These are phyloP conservation scores for Ogataea zsoltii DNA, from an alignment of 805 yeast species.

Conservation along the genomic window DNA sequence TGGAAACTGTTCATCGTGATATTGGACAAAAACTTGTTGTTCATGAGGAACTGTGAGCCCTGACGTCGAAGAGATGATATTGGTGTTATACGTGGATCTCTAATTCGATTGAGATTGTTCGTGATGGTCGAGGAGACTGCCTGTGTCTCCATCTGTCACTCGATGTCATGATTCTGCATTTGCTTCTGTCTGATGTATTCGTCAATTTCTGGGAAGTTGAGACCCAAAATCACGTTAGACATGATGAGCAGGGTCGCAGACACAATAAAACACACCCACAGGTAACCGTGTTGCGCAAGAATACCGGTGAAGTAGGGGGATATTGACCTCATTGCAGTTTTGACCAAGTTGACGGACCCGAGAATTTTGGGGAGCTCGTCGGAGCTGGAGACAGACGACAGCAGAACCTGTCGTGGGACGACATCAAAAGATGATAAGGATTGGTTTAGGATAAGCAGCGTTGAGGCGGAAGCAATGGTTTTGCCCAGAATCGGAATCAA, in stretches of 20 bases:
- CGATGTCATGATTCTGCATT: slow-evolving; percentile 13
- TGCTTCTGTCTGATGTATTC: slow-evolving; percentile 22
- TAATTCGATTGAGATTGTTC: too few species aligned
- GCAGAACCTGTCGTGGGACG: slow-evolving; percentile 81
- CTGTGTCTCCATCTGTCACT: not conserved
- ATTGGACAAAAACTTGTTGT: slow-evolving; percentile 29
- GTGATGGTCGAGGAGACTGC: not conserved
- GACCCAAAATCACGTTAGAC: slow-evolving; percentile 47
- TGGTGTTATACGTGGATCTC: too few species aligned
- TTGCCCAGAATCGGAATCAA: slow-evolving; percentile 48
- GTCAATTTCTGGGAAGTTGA: slow-evolving; percentile 44
- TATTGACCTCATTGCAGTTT: slow-evolving; percentile 78
- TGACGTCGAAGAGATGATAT: too few species aligned
- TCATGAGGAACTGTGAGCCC: slow-evolving; percentile 23
- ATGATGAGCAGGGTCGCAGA: slow-evolving; percentile 51
- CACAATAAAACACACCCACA: slow-evolving; percentile 54
- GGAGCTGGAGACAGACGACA: slow-evolving; percentile 64
- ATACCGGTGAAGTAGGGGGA: slow-evolving; percentile 83
- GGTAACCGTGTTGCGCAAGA: slow-evolving; percentile 51
- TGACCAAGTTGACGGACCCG: slow-evolving; percentile 85
- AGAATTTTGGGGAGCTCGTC: slow-evolving; percentile 71
- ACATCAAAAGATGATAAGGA: slow-evolving; percentile 83
- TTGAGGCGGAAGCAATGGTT: slow-evolving; percentile 44
- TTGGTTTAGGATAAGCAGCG: slow-evolving; percentile 54
- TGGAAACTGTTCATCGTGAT: slow-evolving; percentile 12